Evolutionary conservation across 108 stramenopile genomes (phyloP), one percentile per base, ranked within the genome.

Genomic region (Pseudonitzschia pungens): DNA sequence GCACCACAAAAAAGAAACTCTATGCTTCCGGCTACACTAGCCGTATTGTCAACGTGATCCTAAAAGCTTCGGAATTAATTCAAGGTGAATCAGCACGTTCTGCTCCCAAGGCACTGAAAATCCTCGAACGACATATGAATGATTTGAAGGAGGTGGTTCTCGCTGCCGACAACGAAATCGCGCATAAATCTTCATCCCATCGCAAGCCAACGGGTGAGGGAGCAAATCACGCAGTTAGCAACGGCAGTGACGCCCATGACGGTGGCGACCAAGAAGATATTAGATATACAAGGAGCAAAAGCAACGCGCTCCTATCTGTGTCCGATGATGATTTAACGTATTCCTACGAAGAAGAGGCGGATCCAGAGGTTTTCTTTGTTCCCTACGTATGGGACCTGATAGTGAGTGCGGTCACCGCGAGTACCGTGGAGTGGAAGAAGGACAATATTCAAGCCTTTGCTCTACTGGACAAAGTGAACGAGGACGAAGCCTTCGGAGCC

Each of bases 261-360:
- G 53, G 53, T 15, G 53, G 24, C 53, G 57, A 58, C 24, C n/a
- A n/a, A n/a, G n/a, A n/a, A n/a, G n/a, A n/a, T n/a, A n/a, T n/a
- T n/a, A n/a, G n/a, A n/a, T n/a, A n/a, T n/a, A n/a, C 33, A 64
- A 53, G 9, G 52, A 21, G n/a, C n/a, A n/a, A n/a, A n/a, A 26
- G 78, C 44, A 79, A 69, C 67, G 68, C 71, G 16, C 54, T 26
- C 12, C 48, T 66, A 18, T 16, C 52, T 10, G 10, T 26, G 2
- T 2, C 22, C 9, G 75, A 75, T 36, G 86, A 80, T 11, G 89
- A 87, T 44, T 83, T 87, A 29, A 87, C 84, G 15, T 93, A 87
- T 78, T 84, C 86, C 6, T 93, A 93, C 68, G 89, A 93, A 70
- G 92, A 93, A 77, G 92, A 93, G 62, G 65, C 82, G 24, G 92